A percentile compares a stretch with the other conserved stretches of the same genome.
phyloP scores from a whole-genome alignment of 179 eudicot species.

The Actinidia arguta region DNA sequence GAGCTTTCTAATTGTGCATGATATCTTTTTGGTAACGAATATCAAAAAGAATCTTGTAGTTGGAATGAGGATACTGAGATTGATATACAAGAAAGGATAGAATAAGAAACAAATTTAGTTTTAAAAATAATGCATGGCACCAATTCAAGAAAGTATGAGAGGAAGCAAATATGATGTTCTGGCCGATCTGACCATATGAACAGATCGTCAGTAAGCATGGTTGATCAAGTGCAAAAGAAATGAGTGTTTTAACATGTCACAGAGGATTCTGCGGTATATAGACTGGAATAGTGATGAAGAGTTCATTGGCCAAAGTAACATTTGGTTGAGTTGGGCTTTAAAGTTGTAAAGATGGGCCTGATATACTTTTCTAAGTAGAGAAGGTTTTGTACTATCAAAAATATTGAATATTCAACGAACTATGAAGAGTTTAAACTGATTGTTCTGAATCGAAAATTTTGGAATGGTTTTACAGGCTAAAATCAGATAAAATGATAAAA shows the following conservation, averaged over 20 bases:
- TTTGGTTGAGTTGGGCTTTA: neutral
- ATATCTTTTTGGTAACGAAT: too few species aligned
- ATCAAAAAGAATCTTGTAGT: too few species aligned
- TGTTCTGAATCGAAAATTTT: neutral
- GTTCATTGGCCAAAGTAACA: neutral
- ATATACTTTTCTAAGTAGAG: neutral
- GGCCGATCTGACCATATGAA: neutral
- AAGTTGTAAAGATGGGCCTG: constrained; percentile 6
- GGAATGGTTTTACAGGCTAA: neutral
- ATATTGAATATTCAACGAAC: too few species aligned
- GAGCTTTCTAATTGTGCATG: constrained; percentile 35
- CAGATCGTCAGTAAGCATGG: neutral
- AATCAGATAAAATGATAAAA: too few species aligned
- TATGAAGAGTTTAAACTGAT: neutral
- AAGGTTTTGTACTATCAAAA: neutral
- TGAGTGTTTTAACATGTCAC: neutral
- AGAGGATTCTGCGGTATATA: neutral
- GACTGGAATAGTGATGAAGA: neutral
- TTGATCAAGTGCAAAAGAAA: neutral
- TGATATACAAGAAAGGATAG: neutral
- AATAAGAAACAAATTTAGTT: neutral
- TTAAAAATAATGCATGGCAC: neutral
- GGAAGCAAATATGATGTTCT: neutral
- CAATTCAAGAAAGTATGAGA: neutral
- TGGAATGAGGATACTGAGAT: neutral